A percentile compares a stretch with the other conserved stretches of the same genome.
Conservation (phyloP, 1,139 yeast genomes). For the Hyphopichia fennica region DNA sequence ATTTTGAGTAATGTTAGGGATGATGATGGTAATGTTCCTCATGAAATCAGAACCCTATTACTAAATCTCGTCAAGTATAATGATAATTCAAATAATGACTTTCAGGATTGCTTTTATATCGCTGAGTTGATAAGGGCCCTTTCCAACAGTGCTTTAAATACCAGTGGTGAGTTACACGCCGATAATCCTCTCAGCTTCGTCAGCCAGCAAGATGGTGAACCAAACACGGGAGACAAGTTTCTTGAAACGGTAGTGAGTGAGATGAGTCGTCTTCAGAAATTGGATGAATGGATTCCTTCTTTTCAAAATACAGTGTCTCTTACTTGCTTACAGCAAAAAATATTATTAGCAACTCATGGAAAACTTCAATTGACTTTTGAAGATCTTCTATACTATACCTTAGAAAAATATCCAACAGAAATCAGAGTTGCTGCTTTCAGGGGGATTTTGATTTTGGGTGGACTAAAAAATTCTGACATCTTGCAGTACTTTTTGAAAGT, state of each 20-base stretch:
- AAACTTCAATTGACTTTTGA: conserved; percentile 51
- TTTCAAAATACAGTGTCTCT: conserved; percentile 59
- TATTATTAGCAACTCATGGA: conserved; percentile 60
- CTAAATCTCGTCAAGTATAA: conserved; percentile 77
- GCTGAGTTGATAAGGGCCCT: conserved; percentile 58
- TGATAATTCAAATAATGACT: conserved; percentile 80
- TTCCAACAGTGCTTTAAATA: conserved; percentile 37
- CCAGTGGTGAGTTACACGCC: conserved; percentile 32
- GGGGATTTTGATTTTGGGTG: conserved; percentile 73
- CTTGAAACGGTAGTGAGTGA: conserved; percentile 37
- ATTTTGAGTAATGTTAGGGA: conserved; percentile 64
- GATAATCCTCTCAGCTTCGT: conserved; percentile 21
- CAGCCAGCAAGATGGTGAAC: conserved; percentile 10
- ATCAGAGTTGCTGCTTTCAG: conserved; percentile 70
- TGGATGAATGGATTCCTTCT: conserved; percentile 89
- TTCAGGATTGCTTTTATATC: conserved; percentile 71
- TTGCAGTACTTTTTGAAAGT: conserved; percentile 62
- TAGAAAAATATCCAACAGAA: conserved; percentile 47
- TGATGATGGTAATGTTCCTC: conserved; percentile 66
- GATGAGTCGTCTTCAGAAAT: conserved; percentile 68
- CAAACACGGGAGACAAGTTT: conserved; percentile 23
- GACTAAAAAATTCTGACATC: conserved; percentile 62
- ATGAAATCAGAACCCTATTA: conserved; percentile 59
- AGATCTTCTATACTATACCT: conserved; percentile 53
- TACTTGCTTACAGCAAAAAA: conserved; percentile 58